Evolutionary conservation across 164 flowering plant species (phyloP).

Genomic region (Buxus sempervirens): DNA sequence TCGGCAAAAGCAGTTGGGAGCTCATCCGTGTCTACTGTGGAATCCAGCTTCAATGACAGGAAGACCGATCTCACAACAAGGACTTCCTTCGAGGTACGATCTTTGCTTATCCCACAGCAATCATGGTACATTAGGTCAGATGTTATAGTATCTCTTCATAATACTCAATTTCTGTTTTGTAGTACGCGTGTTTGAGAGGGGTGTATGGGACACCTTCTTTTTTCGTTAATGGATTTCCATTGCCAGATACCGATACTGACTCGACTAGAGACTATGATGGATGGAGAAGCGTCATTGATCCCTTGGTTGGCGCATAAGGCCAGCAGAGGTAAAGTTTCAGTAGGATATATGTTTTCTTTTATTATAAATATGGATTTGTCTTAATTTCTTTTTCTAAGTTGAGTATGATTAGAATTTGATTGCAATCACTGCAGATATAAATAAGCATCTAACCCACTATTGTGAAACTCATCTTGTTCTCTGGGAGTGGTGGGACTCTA

Average conservation of each 20-base stretch:
- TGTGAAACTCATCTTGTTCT: too few species aligned
- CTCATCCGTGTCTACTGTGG: conserved; percentile 32
- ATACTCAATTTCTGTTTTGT: conserved; percentile 28
- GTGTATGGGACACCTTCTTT: conserved; percentile 76
- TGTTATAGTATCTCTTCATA: too few species aligned
- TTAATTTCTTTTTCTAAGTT: too few species aligned
- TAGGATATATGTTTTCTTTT: too few species aligned
- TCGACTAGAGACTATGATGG: conserved; percentile 46
- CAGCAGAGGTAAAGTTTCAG: too few species aligned
- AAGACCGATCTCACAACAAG: conserved; percentile 53
- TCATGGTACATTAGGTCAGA: neutral
- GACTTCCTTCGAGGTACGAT: conserved; percentile 66
- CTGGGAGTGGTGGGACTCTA: too few species aligned
- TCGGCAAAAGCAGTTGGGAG: conserved; percentile 44
- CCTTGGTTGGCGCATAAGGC: conserved; percentile 30
- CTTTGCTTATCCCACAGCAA: neutral
- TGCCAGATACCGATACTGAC: conserved; percentile 50
- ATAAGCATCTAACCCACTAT: too few species aligned
- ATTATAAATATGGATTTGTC: too few species aligned
- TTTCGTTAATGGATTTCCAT: conserved; percentile 67
- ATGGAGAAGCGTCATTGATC: conserved; percentile 72
- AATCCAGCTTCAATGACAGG: conserved; percentile 51
- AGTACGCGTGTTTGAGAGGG: conserved; percentile 82
- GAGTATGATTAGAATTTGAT: too few species aligned
- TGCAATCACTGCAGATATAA: too few species aligned